These are phyloP conservation scores for Termitomyces sp. DNA, from an alignment of 768 basidiomycete species.

Conservation along the genomic window DNA sequence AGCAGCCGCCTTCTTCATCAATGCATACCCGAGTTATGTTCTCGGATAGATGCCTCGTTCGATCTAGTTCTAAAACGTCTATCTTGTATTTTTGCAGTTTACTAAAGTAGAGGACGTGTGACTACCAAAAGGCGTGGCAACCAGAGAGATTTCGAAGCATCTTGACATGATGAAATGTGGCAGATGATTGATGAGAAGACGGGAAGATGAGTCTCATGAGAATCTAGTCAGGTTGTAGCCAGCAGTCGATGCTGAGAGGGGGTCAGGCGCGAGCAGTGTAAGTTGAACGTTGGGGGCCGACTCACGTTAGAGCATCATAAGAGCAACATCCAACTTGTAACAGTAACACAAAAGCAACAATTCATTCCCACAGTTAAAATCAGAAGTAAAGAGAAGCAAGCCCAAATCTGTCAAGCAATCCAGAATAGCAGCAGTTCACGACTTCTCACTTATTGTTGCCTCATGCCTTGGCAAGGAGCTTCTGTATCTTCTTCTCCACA, in stretches of 20 bases:
- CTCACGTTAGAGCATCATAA: no score
- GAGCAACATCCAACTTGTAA: no score
- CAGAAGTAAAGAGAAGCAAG: not conserved
- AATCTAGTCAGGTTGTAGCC: not conserved
- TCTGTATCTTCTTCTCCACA: conserved; percentile 24
- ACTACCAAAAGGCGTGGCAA: not conserved
- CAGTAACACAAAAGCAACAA: not conserved
- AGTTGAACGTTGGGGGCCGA: not conserved
- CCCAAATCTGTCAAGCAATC: not conserved
- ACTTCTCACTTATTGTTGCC: not conserved
- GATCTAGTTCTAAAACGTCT: not conserved
- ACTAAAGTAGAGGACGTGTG: not conserved
- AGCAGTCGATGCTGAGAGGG: not conserved
- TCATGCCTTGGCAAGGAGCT: conserved; percentile 21
- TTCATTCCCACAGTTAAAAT: not conserved
- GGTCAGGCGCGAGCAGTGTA: not conserved
- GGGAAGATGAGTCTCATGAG: not conserved
- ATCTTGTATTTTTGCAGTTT: not conserved
- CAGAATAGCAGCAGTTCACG: not conserved
- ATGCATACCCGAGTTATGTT: not conserved
- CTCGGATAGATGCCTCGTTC: not conserved
- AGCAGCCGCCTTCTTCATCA: not conserved
- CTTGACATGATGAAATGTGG: not conserved
- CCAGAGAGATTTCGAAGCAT: not conserved
- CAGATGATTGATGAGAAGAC: not conserved